Conservation (phyloP, 1,284 basidiomycete genomes). For the Cutaneotrichosporon dermatis region DNA sequence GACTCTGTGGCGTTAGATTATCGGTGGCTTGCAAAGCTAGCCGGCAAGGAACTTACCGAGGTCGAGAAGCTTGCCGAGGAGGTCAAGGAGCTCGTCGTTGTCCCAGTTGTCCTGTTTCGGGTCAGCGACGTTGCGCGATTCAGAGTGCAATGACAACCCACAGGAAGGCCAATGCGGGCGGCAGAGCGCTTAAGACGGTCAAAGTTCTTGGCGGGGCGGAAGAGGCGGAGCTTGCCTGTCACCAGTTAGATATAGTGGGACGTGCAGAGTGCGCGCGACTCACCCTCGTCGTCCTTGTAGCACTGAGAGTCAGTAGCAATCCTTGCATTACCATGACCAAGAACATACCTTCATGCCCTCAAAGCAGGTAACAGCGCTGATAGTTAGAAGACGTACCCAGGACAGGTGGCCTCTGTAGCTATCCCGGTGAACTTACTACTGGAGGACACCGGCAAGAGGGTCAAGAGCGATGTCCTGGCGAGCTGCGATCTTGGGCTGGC, state of each 20-base stretch:
- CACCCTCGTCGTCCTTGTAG: conserved; percentile 40
- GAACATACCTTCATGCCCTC: conserved; percentile 47
- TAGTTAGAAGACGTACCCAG: background rate
- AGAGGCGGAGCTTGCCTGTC: conserved; percentile 37
- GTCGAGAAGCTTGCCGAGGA: conserved; percentile 40
- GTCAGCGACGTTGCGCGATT: background rate
- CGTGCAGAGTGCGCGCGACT: background rate
- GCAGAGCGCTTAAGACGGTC: conserved; percentile 44
- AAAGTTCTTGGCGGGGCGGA: conserved; percentile 44
- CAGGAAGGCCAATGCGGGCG: conserved; percentile 41
- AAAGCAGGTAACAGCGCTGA: conserved; percentile 43
- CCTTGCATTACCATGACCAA: background rate
- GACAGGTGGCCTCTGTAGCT: background rate
- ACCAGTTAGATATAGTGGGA: conserved; percentile 1
- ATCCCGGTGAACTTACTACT: conserved; percentile 27
- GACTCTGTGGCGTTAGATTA: conserved; percentile 5
- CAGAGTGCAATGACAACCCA: conserved; percentile 16
- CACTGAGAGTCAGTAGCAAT: conserved; percentile 24
- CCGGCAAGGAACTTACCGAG: conserved; percentile 27
- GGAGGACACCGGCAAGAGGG: conserved; percentile 42
- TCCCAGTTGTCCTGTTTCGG: conserved; percentile 37
- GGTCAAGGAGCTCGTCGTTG: conserved; percentile 39
- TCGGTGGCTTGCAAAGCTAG: too few species aligned
- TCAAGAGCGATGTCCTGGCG: conserved; percentile 36
- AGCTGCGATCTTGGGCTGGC: conserved; percentile 40